Evolutionary conservation across 345 rosid genomes (phyloP).

Genomic region (Bretschneidera sinensis): DNA sequence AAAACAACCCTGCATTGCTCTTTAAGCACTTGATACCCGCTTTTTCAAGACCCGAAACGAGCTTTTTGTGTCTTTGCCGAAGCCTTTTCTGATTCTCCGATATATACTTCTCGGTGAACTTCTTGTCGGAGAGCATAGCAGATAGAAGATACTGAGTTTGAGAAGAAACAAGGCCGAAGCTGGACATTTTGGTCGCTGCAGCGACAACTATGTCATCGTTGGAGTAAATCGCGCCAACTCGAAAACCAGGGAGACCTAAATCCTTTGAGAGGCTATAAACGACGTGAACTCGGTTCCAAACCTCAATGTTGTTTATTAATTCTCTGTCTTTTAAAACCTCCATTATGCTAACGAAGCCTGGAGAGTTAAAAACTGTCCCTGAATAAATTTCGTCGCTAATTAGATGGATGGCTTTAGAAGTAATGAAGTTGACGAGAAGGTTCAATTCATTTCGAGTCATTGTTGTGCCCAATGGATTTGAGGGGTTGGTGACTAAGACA

Average conservation of each 20-base stretch:
- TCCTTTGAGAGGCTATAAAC: constrained; percentile 79
- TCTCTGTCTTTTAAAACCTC: constrained; percentile 56
- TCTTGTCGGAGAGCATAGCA: constrained; percentile 63
- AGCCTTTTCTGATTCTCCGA: constrained; percentile 57
- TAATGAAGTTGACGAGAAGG: constrained; percentile 59
- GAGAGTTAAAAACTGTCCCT: constrained; percentile 70
- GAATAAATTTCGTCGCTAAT: constrained; percentile 83
- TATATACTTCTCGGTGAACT: constrained; percentile 55
- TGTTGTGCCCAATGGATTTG: constrained; percentile 76
- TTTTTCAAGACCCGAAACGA: constrained; percentile 59
- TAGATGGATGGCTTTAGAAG: constrained; percentile 56
- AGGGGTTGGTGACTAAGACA: constrained; percentile 75
- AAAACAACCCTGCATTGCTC: constrained; percentile 73
- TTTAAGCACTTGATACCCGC: constrained; percentile 51
- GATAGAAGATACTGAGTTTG: constrained; percentile 74
- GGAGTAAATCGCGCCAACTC: constrained; percentile 81
- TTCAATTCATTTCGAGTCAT: constrained; percentile 50
- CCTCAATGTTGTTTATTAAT: constrained; percentile 40
- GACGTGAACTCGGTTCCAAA: constrained; percentile 53
- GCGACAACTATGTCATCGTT: constrained; percentile 61
- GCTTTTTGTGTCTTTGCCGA: constrained; percentile 36
- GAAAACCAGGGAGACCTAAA: constrained; percentile 79
- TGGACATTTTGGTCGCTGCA: constrained; percentile 83
- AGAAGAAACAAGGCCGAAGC: constrained; percentile 78
- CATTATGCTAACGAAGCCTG: constrained; percentile 57